Percentiles rank a stretch among this genome's conserved stretches.
phyloP scores from a whole-genome alignment of 768 basidiomycete genomes.

The Rhodotorula kratochvilovae region DNA sequence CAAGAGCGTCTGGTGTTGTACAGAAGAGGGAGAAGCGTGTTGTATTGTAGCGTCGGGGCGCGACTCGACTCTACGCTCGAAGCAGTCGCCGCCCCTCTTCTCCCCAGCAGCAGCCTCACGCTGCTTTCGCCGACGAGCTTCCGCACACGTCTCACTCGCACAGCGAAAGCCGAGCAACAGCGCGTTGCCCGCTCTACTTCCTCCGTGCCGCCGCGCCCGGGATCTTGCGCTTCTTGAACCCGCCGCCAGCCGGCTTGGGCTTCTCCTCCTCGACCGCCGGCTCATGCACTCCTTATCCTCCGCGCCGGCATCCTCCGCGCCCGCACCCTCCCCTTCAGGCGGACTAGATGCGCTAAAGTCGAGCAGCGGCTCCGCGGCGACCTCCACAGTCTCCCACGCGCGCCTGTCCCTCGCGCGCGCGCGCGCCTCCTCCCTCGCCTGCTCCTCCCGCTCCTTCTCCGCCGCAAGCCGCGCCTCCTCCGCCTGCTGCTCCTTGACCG shows the following conservation, averaged over 20 bases:
- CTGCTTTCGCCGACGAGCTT: too few species aligned
- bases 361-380: conserved; percentile 1
- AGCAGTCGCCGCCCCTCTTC: too few species aligned
- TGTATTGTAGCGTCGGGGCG: too few species aligned
- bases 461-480: background rate
- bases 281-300: too few species aligned
- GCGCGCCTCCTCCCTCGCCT: background rate
- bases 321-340: too few species aligned
- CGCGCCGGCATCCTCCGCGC: background rate
- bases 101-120: too few species aligned
- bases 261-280: background rate
- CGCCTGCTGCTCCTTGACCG: conserved; percentile 32
- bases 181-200: background rate
- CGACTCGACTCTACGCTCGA: too few species aligned
- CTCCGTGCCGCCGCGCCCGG: conserved; percentile 1
- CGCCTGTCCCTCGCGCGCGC: background rate
- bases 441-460: background rate
- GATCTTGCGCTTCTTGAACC: conserved; percentile 38
- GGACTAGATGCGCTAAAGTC: conserved; percentile 2
- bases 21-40: too few species aligned
- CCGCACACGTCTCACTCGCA: too few species aligned
- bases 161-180: too few species aligned
- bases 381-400: background rate
- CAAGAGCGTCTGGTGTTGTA: too few species aligned
- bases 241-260: background rate